Percentiles rank a stretch among this genome's conserved stretches.
These are phyloP conservation scores for Lichtheimia hyalospora DNA, from an alignment of 371 early-diverging fungal genomes.

Conservation along the genomic window DNA sequence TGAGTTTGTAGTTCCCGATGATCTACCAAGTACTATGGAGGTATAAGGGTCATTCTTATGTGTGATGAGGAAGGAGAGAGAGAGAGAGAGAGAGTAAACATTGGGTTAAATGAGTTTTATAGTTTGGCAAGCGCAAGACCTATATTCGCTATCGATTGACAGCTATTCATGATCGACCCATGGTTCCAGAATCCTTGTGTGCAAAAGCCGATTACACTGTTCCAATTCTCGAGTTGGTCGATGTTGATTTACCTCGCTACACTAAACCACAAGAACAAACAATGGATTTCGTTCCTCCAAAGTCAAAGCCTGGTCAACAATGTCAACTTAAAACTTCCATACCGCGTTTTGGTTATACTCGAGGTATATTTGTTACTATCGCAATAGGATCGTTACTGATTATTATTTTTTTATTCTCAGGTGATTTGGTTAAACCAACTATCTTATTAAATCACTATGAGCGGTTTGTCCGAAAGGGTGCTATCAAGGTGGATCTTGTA, in stretches of 20 bases:
- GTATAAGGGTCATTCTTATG: constrained; percentile 12
- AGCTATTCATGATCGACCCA: constrained; percentile 38
- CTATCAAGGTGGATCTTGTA: constrained; percentile 33
- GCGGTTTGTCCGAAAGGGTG: constrained; percentile 24
- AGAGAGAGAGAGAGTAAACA: neutral
- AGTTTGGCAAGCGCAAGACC: constrained; percentile 28
- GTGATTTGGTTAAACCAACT: constrained; percentile 41
- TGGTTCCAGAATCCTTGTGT: constrained; percentile 44
- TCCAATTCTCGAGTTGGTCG: constrained; percentile 41
- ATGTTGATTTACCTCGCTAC: constrained; percentile 29
- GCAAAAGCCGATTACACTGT: constrained; percentile 40
- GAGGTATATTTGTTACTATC: constrained; percentile 26
- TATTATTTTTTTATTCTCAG: constrained; percentile 11
- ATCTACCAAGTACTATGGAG: constrained; percentile 50
- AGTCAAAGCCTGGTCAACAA: constrained; percentile 23
- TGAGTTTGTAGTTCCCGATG: constrained; percentile 39
- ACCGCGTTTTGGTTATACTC: constrained; percentile 45
- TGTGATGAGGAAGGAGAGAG: neutral
- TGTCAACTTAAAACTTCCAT: constrained; percentile 32
- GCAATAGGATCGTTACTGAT: neutral
- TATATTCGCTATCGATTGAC: constrained; percentile 40
- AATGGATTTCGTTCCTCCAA: constrained; percentile 19
- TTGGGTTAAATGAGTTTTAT: neutral
- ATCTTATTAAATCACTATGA: constrained; percentile 33
- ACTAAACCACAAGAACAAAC: constrained; percentile 30